Evolutionary conservation across 2,329 filamentous ascomycete genomes (phyloP), one percentile per base, ranked within the genome.

Genomic region (Colletotrichum camelliae): DNA sequence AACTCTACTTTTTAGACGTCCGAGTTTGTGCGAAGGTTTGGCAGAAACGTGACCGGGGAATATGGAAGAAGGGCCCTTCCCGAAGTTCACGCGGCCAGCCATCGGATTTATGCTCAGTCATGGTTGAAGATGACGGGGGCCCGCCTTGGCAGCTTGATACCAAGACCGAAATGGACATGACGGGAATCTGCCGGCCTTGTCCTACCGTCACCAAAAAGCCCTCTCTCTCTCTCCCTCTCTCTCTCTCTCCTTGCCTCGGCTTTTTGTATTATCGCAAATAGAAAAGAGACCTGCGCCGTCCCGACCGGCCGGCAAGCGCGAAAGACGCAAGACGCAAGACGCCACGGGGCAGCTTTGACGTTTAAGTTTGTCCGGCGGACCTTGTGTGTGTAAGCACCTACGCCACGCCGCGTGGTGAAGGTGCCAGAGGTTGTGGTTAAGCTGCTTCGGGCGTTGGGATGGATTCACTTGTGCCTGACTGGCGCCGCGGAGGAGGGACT

Each of bases 321-420:
- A 64, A 13, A 64, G 7, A 27, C 12, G 43, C 43, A 60, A 16
- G 27, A 60, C 55, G 27, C 24, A 21, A 21, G 21, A 21, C 21
- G 21, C 21, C 57, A 31, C 21, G 35, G 21, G 21, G 31, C 35
- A 27, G 48, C 65, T 67, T 67, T 67, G 65, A 37, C 48, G 64
- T 55, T 55, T 27, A 29, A 12, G 16, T 66, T 21, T 29, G 24
- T 52, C 62, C 62, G 62, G 62, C 24, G 65, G 31, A 9, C 48
- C 58, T 33, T 18, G 29, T 21, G 21, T 48, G 29, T 7, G 24
- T 24, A 24, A 24, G 24, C 4, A 24, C 24, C 24, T 24, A 43
- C 55, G 65, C 65, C 65, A 67, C 65, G 65, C 65, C 31, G 48
- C 65, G 65, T 67, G 65, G 65, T 67, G 65, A 67, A 61, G 65